Base-by-base conservation (phyloP, 2,329 filamentous ascomycete genomes). In the Tricladium varicosporioides region DNA sequence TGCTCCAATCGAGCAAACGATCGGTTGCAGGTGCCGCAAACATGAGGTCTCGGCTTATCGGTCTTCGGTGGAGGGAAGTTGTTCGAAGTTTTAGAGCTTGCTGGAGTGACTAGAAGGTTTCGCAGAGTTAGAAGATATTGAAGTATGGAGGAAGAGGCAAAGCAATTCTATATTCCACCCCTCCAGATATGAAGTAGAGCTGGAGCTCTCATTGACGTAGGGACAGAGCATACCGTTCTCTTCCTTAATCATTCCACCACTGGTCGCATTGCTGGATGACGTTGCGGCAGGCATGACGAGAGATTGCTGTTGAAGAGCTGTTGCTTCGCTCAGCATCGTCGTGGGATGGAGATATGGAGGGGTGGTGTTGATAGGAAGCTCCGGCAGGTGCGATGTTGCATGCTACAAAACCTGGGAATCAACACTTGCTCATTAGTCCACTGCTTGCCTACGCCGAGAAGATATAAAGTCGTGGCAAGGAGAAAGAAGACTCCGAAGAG, bases 1-100 rank as follows among this genome's bases (percentile, higher is more conserved):
- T 99, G 94, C 76, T 99, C 94, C 67, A 99, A 78, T 60, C 94
- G 87, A 57, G 94, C 94, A 73, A 99, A 99, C 32, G 91, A 96
- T 63, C 94, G 87, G 68, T 87, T 84, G 74, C 94, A 99, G 48
- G 92, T 97, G 43, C 80, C 85, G 77, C 94, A 99, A 59, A 96
- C 87, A 75, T 99, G 94, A 63, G 94, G 94, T 63, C 93, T 85
- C 56, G 94, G 94, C 78, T 97, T 99, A 75, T 99, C 94, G 62
- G 92, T 96, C 78, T 97, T 99, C 50, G 93, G 89, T 43, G 90
- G 89, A 65, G 90, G 90, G 63, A 90, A 67, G 53, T 61, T 67
- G 56, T 66, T 68, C 16, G 63, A 60, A 54, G 63, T 48, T 60
- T 70, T 70, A 50, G 64, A 54, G 33, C 56, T 62, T 13, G 58